phyloP scores from a whole-genome alignment of 2,329 filamentous ascomycete species.

The Elsinoe ampelina region DNA sequence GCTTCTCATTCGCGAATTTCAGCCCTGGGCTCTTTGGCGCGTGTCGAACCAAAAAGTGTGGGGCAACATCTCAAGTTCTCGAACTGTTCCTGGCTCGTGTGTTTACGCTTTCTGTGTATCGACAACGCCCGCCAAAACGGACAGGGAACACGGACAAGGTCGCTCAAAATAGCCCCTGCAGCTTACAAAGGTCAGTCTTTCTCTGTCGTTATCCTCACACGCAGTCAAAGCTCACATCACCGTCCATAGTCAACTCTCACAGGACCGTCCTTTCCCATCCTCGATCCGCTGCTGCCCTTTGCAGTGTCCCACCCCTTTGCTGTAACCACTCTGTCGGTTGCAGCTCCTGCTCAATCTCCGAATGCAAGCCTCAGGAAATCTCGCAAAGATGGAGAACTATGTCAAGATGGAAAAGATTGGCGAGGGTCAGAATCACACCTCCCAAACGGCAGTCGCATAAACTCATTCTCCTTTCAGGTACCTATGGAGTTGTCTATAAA shows the following conservation, averaged over 20 bases:
- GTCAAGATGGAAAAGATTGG: conserved; percentile 95
- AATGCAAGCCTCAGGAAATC: not conserved
- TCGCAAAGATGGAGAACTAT: conserved; percentile 72
- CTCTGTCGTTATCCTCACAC: not conserved
- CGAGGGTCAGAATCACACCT: conserved; percentile 55
- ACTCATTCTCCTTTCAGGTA: conserved; percentile 48
- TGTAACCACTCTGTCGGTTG: not conserved
- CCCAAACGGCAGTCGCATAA: conserved; percentile 12
- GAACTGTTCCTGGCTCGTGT: conserved; percentile 6
- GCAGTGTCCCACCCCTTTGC: not conserved
- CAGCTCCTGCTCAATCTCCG: not conserved
- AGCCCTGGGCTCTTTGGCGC: not conserved
- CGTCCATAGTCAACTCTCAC: not conserved
- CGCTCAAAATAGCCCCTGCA: conserved; percentile 10
- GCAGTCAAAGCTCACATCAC: not conserved
- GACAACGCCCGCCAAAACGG: conserved; percentile 8
- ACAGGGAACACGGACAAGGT: too few relatives aligned
- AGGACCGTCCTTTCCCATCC: not conserved
- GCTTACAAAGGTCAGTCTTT: not conserved
- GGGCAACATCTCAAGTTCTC: not conserved
- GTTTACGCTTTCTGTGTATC: conserved; percentile 11
- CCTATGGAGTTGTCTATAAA: conserved; percentile 93
- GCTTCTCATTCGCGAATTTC: not conserved
- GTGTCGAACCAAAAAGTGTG: not conserved
- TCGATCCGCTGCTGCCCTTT: not conserved